phyloP scores from a whole-genome alignment of 805 yeast species.

The Isabelozyma pseudorhagii region DNA sequence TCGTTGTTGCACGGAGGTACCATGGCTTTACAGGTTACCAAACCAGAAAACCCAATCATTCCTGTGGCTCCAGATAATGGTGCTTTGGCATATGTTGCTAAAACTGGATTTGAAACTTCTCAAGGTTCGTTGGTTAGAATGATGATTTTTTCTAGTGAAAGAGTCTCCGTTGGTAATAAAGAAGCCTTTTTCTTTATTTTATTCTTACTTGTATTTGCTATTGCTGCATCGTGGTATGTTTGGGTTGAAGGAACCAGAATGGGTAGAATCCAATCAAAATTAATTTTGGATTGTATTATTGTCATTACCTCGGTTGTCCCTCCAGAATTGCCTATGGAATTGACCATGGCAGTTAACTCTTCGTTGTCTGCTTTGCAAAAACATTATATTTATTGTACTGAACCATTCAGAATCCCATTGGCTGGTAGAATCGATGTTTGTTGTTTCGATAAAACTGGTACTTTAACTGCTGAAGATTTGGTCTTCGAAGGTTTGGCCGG shows the following conservation, averaged over 20 bases:
- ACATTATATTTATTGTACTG: constrained; percentile 91
- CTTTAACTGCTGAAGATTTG: constrained; percentile 94
- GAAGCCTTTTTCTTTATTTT: constrained; percentile 92
- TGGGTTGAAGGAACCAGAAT: constrained; percentile 96
- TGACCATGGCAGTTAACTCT: constrained; percentile 95
- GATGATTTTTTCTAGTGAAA: constrained; percentile 95
- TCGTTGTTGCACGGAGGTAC: constrained; percentile 94
- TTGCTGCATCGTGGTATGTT: constrained; percentile 95
- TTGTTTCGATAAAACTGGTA: constrained; percentile 98
- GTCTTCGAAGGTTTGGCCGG: constrained; percentile 97
- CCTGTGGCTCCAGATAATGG: constrained; percentile 86
- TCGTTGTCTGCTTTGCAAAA: constrained; percentile 86
- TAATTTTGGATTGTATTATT: constrained; percentile 91
- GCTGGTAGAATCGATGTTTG: constrained; percentile 98
- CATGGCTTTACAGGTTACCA: constrained; percentile 85
- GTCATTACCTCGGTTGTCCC: constrained; percentile 98
- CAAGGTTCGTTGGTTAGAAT: constrained; percentile 97
- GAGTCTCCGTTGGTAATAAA: constrained; percentile 92
- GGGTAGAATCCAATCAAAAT: constrained; percentile 93
- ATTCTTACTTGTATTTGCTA: constrained; percentile 85
- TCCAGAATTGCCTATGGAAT: constrained; percentile 98
- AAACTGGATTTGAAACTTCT: constrained; percentile 97
- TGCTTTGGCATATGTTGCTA: constrained; percentile 83
- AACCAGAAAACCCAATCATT: constrained; percentile 50
- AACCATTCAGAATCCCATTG: constrained; percentile 95